These are phyloP conservation scores for Alternaria postmessia DNA, from an alignment of 2,329 filamentous ascomycete genomes.

Conservation along the genomic window DNA sequence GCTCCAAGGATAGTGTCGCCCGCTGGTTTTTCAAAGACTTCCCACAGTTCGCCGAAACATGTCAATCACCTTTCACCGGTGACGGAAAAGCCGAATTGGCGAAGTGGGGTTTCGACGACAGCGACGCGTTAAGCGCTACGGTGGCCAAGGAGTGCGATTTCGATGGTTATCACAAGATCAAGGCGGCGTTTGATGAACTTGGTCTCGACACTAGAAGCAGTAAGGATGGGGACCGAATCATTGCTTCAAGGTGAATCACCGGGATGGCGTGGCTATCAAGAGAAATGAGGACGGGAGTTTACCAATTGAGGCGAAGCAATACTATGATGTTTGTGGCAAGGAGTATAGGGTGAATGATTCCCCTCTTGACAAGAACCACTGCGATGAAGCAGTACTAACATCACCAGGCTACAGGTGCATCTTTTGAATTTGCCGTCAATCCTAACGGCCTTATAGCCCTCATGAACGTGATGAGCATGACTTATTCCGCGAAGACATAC, in stretches of 20 bases:
- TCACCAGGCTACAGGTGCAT: constrained; percentile 12
- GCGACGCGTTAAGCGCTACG: constrained; percentile 1
- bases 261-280: constrained; percentile 15
- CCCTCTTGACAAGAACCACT: fast-evolving
- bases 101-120: constrained; percentile 22
- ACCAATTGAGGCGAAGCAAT: constrained; percentile 11
- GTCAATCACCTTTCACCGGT: constrained; percentile 15
- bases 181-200: constrained; percentile 16
- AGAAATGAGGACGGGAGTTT: constrained; percentile 15
- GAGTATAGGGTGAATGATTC: constrained; percentile 3
- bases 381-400: not conserved
- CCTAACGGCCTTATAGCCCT: constrained; percentile 7
- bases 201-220: constrained; percentile 13
- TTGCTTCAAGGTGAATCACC: constrained; percentile 19
- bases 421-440: constrained; percentile 17
- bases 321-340: constrained; percentile 19
- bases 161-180: constrained; percentile 17
- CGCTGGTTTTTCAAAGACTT: constrained; percentile 20
- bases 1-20: constrained; percentile 15
- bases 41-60: constrained; percentile 9
- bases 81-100: constrained; percentile 13
- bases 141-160: constrained; percentile 22
- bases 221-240: constrained; percentile 20
- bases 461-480: constrained; percentile 17
- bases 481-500: constrained; percentile 10